Evolutionary conservation across 768 basidiomycete genomes (phyloP), one percentile per base, ranked within the genome.

Genomic region (Panaeolus cyanescens): DNA sequence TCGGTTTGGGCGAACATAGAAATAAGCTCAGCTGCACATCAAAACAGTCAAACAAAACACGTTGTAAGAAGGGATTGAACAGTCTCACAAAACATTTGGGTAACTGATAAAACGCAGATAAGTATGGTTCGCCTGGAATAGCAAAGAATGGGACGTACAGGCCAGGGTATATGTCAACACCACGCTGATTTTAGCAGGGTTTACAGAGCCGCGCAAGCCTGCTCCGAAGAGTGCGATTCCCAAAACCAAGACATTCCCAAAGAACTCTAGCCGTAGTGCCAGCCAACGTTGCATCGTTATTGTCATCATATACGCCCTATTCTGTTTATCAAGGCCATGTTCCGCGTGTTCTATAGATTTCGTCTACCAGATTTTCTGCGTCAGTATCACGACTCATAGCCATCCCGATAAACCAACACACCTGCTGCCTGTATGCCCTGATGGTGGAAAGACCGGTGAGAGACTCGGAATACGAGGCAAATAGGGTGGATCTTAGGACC

Each of bases 171-270:
- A 89, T 0, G 83, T 78, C 22, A 89, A 65, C 2, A 87, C 86
- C 0, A 88, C 85, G 20, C 88, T 85, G 58, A 87, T 81, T 67
- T 85, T 87, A 13, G 86, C 75, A 10, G 89, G 86, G 63, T 83
- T 78, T 30, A 87, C 81, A 0, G 79, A 72, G 36, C 77, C 74
- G 17, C 88, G 74, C 69, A 87, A 86, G 2, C 85, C 84, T 12
- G 85, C 84, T 2, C 87, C 89, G 68, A 92, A 91, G 13, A 92
- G 71, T 2, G 77, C 85, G 45, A 93, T 90, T 1, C 88, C 87
- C 19, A 92, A 77, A 28, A 92, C 79, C 13, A 92, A 73, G 17
- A 86, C 61, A 65, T 89, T 89, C 1, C 84, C 87, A 25, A 89
- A 83, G 25, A 90, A 72, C 62, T 91, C 89, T 1, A 92, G 78